Conservation (phyloP, 768 basidiomycete species). For the Panus rudis region DNA sequence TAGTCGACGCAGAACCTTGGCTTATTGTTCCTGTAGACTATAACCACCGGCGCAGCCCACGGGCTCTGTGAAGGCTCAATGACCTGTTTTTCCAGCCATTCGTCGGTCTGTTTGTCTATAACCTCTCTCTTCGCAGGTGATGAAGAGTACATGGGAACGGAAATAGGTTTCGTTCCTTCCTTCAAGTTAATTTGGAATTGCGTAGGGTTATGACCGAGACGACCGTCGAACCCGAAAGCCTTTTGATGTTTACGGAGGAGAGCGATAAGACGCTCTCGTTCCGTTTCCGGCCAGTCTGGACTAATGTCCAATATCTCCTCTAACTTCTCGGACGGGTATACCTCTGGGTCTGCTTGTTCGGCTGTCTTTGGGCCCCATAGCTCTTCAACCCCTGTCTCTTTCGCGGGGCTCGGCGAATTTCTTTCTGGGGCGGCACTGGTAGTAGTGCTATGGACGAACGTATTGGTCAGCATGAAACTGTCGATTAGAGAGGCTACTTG, state of each 20-base stretch:
- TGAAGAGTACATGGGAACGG: slow-evolving; percentile 5
- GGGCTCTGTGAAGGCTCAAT: slow-evolving; percentile 35
- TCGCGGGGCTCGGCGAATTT: no score
- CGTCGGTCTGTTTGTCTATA: slow-evolving; percentile 14
- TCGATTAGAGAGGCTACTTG: no score
- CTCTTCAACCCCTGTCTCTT: no score
- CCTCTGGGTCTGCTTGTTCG: neutral
- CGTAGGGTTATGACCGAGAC: neutral
- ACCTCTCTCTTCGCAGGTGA: slow-evolving; percentile 2
- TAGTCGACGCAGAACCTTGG: slow-evolving; percentile 31
- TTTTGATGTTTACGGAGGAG: neutral
- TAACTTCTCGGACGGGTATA: neutral
- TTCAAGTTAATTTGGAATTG: neutral
- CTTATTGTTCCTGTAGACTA: slow-evolving; percentile 32
- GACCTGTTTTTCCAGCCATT: slow-evolving; percentile 28
- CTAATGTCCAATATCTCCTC: slow-evolving; percentile 1
- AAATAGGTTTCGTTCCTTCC: neutral
- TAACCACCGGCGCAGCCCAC: slow-evolving; percentile 27
- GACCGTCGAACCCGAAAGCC: neutral
- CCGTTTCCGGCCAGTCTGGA: slow-evolving; percentile 1
- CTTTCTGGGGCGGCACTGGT: no score
- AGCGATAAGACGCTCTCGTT: neutral
- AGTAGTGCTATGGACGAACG: no score
- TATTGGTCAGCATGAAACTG: no score
- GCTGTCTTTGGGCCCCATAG: slow-evolving; percentile 6